A percentile compares a stretch with the other conserved stretches of the same genome.
phyloP scores from a whole-genome alignment of 2,329 filamentous ascomycete genomes.

The Penicillium sp. region DNA sequence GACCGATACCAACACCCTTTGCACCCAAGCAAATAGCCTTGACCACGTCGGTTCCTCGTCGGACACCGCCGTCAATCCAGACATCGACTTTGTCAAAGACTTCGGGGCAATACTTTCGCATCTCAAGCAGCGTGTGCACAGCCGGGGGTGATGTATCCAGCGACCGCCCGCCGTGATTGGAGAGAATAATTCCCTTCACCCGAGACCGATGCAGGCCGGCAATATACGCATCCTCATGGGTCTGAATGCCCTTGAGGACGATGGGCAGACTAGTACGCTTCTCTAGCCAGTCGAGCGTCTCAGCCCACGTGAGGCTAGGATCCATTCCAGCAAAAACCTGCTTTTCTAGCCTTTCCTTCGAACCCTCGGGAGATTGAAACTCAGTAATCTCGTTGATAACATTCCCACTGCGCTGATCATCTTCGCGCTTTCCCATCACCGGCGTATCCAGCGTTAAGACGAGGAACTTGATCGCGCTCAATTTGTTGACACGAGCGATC shows the following conservation, averaged over 20 bases:
- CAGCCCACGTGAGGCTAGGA: conserved; percentile 75
- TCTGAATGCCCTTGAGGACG: conserved; percentile 90
- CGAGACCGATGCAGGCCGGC: conserved; percentile 64
- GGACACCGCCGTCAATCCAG: conserved; percentile 81
- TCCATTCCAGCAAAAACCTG: conserved; percentile 66
- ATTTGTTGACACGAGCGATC: conserved; percentile 69
- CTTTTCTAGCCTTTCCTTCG: conserved; percentile 55
- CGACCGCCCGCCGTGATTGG: conserved; percentile 85
- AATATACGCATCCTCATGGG: conserved; percentile 85
- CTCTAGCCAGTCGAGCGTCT: conserved; percentile 75
- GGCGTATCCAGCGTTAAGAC: conserved; percentile 86
- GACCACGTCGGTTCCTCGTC: conserved; percentile 79
- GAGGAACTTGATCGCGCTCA: conserved; percentile 73
- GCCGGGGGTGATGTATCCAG: conserved; percentile 78
- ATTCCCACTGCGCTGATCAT: conserved; percentile 64
- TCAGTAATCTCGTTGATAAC: conserved; percentile 47
- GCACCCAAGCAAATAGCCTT: conserved; percentile 86
- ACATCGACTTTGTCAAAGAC: conserved; percentile 71
- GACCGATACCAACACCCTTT: conserved; percentile 74
- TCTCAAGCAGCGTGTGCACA: conserved; percentile 62
- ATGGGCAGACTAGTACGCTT: conserved; percentile 80
- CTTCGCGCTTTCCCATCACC: conserved; percentile 83
- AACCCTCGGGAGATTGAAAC: conserved; percentile 56
- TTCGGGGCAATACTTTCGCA: conserved; percentile 70
- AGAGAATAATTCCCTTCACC: conserved; percentile 78